Evolutionary conservation across 768 basidiomycete species (phyloP), one percentile per base, ranked within the genome.

Genomic region (Macrocybe gigantea): DNA sequence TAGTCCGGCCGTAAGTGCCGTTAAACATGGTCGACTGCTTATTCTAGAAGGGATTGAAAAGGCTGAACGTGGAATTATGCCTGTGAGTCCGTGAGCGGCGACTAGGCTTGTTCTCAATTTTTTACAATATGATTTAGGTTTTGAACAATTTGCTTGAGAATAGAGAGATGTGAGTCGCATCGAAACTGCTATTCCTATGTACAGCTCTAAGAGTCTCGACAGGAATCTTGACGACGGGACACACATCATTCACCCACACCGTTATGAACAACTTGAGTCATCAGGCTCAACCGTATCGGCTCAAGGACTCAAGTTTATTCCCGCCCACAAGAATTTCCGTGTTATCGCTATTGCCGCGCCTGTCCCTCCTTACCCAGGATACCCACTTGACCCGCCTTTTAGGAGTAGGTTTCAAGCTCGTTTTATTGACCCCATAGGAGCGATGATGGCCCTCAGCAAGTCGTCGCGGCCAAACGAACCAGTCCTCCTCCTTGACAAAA

Each of bases 41-140:
- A 82, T 85, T 42, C 61, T 84, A 41, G 83, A 85, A 57, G 83
- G 83, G 13, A 79, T 84, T 58, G 83, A 85, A 59, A 84, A 83
- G 61, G 82, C 82, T 5, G 82, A 84, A 54, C 73, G 83, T 15
- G 83, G 83, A 30, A 85, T 84, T 29, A 83, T 83, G 82, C 83
- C 83, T 11, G 79, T 81, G 57, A 31, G 76, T 64, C 2, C 13
- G 33, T 39, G 22, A 22, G 22, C 22, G 22, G 22, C 22, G 22
- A 22, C 2, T 22, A 22, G 22, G 7, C n/a, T 38, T 11, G 39
- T 5, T 46, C 31, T 10, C 14, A 31, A 38, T 38, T 38, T 37
- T 12, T 41, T 49, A 6, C 51, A n/a, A 31, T 31, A 39, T 22
- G 1, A 33, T 30, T 13, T 13, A 74, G 73, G 69, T 84, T 11